Evolutionary conservation across 192 early-diverging fungal genomes (phyloP).

Genomic region (Gaertneriomyces sp.): DNA sequence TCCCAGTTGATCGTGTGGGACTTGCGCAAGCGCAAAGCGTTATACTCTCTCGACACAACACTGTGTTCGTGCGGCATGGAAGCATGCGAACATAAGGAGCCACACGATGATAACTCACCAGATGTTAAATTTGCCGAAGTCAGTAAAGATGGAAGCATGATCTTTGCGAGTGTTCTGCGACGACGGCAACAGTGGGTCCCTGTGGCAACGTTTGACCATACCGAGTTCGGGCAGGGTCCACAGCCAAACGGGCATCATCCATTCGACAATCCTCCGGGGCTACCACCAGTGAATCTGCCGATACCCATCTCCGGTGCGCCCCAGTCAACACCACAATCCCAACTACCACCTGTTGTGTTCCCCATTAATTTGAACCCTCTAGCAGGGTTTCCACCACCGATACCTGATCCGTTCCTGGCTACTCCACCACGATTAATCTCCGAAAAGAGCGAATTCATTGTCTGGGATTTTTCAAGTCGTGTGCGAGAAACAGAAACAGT

Average conservation of each 20-base stretch:
- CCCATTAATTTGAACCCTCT: too few relatives aligned
- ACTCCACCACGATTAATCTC: too few relatives aligned
- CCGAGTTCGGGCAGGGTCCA: background rate
- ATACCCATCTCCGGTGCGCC: background rate
- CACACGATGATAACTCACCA: conserved; percentile 4
- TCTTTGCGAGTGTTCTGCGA: conserved; percentile 29
- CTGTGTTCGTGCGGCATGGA: background rate
- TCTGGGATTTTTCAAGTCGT: conserved; percentile 22
- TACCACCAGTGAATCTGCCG: background rate
- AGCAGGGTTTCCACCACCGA: too few relatives aligned
- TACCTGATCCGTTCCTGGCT: too few relatives aligned
- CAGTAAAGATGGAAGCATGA: conserved; percentile 21
- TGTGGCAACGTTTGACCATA: background rate
- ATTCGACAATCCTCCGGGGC: background rate
- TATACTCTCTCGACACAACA: conserved; percentile 10
- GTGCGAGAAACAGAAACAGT: background rate
- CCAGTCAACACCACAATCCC: too few relatives aligned
- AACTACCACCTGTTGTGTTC: too few relatives aligned
- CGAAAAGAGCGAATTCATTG: conserved; percentile 4
- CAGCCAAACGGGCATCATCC: background rate
- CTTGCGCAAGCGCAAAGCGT: conserved; percentile 3
- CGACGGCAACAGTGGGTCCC: background rate
- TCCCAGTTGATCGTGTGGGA: conserved; percentile 33
- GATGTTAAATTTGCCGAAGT: conserved; percentile 37
- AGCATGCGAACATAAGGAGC: background rate